Base-by-base conservation (phyloP, 2,329 filamentous ascomycete species). In the Aphanoascus verrucosus region DNA sequence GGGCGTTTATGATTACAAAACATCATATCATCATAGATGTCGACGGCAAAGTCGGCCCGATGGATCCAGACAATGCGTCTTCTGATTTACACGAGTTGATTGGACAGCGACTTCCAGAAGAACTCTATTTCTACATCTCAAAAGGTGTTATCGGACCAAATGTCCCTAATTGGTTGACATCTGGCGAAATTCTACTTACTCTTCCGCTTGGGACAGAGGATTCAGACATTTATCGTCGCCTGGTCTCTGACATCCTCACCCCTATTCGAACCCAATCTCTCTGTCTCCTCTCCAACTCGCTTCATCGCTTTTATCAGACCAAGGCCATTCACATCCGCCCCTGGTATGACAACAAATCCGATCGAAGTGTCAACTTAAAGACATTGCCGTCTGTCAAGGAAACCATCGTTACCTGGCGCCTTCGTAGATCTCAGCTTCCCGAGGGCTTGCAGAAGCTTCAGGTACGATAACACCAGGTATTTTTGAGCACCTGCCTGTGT, bases 51-150 rank as follows among this genome's bases (percentile, higher is more conserved):
- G 79, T 95, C 48, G 79, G 81, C 56, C 85, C 89, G 14, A 77
- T 88, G 62, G 83, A 90, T 61, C 79, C 77, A 52, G 84, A 87
- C 6, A 77, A 81, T 52, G 79, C 89, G 17, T 90, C 93, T 1
- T 79, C 79, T 44, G 90, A 97, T 65, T 84, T 93, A 59, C 87
- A 94, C 65, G 84, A 91, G 63, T 90, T 96, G 65, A 81, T 96
- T 57, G 89, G 89, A n/a, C 81, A 94, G 55, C 85, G 90, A 56
- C 76, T 98, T 4, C 89, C 93, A 0, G 83, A 89, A 40, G 93
- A 98, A 69, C 76, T 97, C 15, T 90, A 91, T 66, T 86, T 88
- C 68, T 97, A 97, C 67, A 77, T 96, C 48, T 89, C 88, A 55
- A 83, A 80, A 49, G 93, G 88, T 34, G 73, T 96, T 42, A 81